Percentiles rank a stretch among this genome's conserved stretches.
phyloP scores from a whole-genome alignment of 208 protist genomes.

The Trypanosoma avium region DNA sequence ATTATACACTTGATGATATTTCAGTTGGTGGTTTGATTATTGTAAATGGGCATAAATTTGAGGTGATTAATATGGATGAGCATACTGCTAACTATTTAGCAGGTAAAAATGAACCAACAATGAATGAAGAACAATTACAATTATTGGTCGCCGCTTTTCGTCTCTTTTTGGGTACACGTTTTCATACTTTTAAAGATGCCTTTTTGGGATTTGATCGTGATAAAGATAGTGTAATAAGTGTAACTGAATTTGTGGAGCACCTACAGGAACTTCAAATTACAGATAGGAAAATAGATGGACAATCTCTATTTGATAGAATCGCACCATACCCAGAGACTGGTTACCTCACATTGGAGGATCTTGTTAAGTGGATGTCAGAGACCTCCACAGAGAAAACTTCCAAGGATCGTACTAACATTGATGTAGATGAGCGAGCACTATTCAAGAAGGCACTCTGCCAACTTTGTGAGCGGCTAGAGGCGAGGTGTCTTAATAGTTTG shows the following conservation, averaged over 20 bases:
- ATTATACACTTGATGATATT: slow-evolving; percentile 72
- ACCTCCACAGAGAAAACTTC: background rate
- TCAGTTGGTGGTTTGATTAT: slow-evolving; percentile 62
- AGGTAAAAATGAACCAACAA: slow-evolving; percentile 21
- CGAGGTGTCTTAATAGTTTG: slow-evolving; percentile 61
- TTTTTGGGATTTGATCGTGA: slow-evolving; percentile 86
- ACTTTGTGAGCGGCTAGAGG: slow-evolving; percentile 65
- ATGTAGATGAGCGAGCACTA: slow-evolving; percentile 46
- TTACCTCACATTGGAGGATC: slow-evolving; percentile 70
- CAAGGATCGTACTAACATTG: slow-evolving; percentile 6
- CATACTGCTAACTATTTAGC: slow-evolving; percentile 74
- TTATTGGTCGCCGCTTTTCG: slow-evolving; percentile 63
- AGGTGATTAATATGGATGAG: slow-evolving; percentile 72
- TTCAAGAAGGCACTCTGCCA: slow-evolving; percentile 52
- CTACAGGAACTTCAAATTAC: slow-evolving; percentile 79
- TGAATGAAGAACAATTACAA: slow-evolving; percentile 44
- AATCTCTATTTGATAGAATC: slow-evolving; percentile 64
- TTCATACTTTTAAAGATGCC: slow-evolving; percentile 69
- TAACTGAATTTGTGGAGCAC: slow-evolving; percentile 65
- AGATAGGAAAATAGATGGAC: slow-evolving; percentile 47
- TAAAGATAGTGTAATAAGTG: slow-evolving; percentile 75
- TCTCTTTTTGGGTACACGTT: slow-evolving; percentile 68
- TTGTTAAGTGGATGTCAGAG: slow-evolving; percentile 70
- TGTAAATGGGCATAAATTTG: slow-evolving; percentile 71
- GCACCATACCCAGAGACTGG: slow-evolving; percentile 39